phyloP scores from a whole-genome alignment of 352 stramenopile genomes.

The Vaucheria bursata region DNA sequence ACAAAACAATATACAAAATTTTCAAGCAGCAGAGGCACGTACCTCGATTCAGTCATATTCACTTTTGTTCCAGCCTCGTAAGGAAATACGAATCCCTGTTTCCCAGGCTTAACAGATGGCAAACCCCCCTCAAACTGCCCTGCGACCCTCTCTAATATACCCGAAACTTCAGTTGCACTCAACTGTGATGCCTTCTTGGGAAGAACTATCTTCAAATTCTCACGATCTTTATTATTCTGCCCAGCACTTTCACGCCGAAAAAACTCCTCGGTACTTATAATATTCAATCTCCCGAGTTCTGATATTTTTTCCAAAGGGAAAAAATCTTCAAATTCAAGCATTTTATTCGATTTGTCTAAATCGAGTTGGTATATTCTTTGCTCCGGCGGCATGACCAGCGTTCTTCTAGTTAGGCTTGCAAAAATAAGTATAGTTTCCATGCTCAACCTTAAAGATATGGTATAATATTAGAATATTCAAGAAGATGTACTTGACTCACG shows the following conservation, averaged over 20 bases:
- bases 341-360: not conserved
- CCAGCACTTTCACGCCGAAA: slow-evolving; percentile 57
- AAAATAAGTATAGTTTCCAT: slow-evolving; percentile 68
- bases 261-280: slow-evolving; percentile 69
- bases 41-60: not conserved
- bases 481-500: no score
- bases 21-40: no score
- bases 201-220: slow-evolving; percentile 45
- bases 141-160: no score
- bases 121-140: not conserved
- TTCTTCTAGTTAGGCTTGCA: slow-evolving; percentile 62
- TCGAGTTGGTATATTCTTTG: slow-evolving; percentile 64
- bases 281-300: slow-evolving; percentile 49
- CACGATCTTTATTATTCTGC: no score
- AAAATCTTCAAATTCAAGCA: slow-evolving; percentile 57
- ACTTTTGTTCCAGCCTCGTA: not conserved
- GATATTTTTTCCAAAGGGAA: slow-evolving; percentile 57
- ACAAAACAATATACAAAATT: no score
- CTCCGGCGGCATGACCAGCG: slow-evolving; percentile 62
- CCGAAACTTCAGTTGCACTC: no score
- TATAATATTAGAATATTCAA: no score
- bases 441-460: no score
- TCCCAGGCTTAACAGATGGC: not conserved
- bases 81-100: not conserved
- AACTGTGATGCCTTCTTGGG: not conserved